Percentiles rank a stretch among this genome's conserved stretches.
Conservation (phyloP, 768 basidiomycete genomes). For the Tricholoma hemisulphureum region DNA sequence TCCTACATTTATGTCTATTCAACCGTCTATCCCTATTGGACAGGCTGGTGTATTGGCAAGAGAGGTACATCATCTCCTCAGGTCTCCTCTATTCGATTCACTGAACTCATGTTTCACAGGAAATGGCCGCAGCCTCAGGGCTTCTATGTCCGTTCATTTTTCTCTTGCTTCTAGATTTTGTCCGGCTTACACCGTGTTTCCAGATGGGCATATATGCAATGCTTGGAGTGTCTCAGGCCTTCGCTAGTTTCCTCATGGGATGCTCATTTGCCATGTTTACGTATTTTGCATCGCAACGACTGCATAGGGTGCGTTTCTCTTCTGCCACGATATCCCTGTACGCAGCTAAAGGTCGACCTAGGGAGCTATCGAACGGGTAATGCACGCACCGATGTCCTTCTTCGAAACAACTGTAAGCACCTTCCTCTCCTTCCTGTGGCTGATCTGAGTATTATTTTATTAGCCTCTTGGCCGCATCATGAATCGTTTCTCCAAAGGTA, state of each 20-base stretch:
- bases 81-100: background rate
- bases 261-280: conserved; percentile 62
- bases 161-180: background rate
- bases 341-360: conserved; percentile 18
- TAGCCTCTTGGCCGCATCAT: conserved; percentile 83
- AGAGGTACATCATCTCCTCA: conserved; percentile 38
- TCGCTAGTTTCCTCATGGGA: conserved; percentile 69
- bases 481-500: conserved; percentile 85
- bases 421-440: background rate
- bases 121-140: conserved; percentile 58
- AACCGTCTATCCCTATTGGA: conserved; percentile 9
- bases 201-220: conserved; percentile 83
- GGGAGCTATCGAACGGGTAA: conserved; percentile 64
- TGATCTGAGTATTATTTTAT: conserved; percentile 11
- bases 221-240: conserved; percentile 68
- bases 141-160: conserved; percentile 61
- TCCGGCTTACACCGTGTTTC: background rate
- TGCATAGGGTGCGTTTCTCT: conserved; percentile 51
- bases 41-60: conserved; percentile 87
- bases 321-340: background rate
- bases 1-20: background rate
- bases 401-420: conserved; percentile 76
- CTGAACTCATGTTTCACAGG: conserved; percentile 15
- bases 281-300: conserved; percentile 69
- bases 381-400: conserved; percentile 87